phyloP scores from a whole-genome alignment of 2,329 filamentous ascomycete genomes.

The Fusarium irregulare region DNA sequence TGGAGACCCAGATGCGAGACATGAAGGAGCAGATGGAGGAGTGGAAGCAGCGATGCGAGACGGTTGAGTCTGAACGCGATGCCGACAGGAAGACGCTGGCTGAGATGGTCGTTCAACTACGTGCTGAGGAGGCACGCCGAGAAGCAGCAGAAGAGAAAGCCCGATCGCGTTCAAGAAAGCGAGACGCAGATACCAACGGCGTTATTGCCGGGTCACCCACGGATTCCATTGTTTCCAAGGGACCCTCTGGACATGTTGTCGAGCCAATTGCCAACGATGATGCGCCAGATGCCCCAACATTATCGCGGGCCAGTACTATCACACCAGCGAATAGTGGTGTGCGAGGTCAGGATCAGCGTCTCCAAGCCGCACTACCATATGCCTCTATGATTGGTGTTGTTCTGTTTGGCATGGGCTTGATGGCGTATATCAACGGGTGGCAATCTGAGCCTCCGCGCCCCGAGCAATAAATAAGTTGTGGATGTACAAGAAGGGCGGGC shows the following conservation, averaged over 20 bases:
- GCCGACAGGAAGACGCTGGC: slow-evolving; percentile 79
- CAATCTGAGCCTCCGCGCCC: slow-evolving; percentile 58
- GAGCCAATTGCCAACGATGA: slow-evolving; percentile 48
- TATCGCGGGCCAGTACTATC: slow-evolving; percentile 62
- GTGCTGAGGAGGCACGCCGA: slow-evolving; percentile 70
- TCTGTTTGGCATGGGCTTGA: slow-evolving; percentile 81
- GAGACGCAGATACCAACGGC: slow-evolving; percentile 43
- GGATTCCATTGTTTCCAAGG: slow-evolving; percentile 38
- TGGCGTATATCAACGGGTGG: slow-evolving; percentile 90
- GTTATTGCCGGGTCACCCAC: slow-evolving; percentile 29
- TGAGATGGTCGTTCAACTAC: slow-evolving; percentile 88
- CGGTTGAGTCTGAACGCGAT: slow-evolving; percentile 81
- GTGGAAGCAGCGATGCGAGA: slow-evolving; percentile 82
- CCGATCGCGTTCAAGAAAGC: slow-evolving; percentile 52
- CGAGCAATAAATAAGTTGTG: slow-evolving; percentile 51
- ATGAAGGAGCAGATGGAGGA: slow-evolving; percentile 83
- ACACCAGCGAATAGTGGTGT: slow-evolving; percentile 58
- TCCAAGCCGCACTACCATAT: slow-evolving; percentile 73
- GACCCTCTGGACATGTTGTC: slow-evolving; percentile 26
- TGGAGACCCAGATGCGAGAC: slow-evolving; percentile 83
- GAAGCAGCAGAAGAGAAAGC: slow-evolving; percentile 57
- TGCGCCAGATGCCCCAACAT: slow-evolving; percentile 54
- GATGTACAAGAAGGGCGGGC: slow-evolving; percentile 21
- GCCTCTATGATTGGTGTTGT: slow-evolving; percentile 86
- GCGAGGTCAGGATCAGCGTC: slow-evolving; percentile 56